A percentile compares a stretch with the other conserved stretches of the same genome.
phyloP scores from a whole-genome alignment of 768 basidiomycete species.

The Calocybe cyanea region DNA sequence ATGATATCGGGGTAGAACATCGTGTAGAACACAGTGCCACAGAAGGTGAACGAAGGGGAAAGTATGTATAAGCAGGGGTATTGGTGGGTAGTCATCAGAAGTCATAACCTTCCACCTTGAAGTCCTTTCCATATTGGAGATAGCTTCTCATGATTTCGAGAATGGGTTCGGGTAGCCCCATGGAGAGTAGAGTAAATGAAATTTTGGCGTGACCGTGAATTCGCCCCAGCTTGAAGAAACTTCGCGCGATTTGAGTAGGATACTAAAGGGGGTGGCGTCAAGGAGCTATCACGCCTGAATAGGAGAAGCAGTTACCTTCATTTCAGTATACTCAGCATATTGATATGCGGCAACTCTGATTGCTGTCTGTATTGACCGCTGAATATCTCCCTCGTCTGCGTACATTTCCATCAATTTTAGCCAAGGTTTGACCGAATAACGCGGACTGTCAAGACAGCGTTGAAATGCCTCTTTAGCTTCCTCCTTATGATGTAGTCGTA shows the following conservation, averaged over 20 bases:
- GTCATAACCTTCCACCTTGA: conserved; percentile 85
- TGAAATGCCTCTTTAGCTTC: conserved; percentile 98
- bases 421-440: conserved; percentile 93
- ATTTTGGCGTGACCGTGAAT: conserved; percentile 94
- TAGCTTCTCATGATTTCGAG: conserved; percentile 93
- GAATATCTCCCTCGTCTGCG: conserved; percentile 94
- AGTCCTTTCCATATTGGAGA: conserved; percentile 80
- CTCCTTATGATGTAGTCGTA: conserved; percentile 94
- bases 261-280: conserved; percentile 45
- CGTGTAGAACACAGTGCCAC: neutral
- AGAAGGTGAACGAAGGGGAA: neutral
- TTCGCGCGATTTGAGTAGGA: conserved; percentile 85
- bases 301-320: conserved; percentile 56
- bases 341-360: conserved; percentile 93
- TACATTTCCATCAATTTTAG: conserved; percentile 92
- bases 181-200: conserved; percentile 86
- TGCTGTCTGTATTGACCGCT: conserved; percentile 84
- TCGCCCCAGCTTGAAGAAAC: conserved; percentile 91
- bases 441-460: conserved; percentile 81
- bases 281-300: neutral
- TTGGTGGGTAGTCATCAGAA: conserved; percentile 44
- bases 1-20: conserved; percentile 1
- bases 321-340: conserved; percentile 85
- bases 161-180: conserved; percentile 88
- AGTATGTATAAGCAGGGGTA: conserved; percentile 10